Conservation (phyloP, 1,284 basidiomycete genomes). For the Lentinus polychrous region DNA sequence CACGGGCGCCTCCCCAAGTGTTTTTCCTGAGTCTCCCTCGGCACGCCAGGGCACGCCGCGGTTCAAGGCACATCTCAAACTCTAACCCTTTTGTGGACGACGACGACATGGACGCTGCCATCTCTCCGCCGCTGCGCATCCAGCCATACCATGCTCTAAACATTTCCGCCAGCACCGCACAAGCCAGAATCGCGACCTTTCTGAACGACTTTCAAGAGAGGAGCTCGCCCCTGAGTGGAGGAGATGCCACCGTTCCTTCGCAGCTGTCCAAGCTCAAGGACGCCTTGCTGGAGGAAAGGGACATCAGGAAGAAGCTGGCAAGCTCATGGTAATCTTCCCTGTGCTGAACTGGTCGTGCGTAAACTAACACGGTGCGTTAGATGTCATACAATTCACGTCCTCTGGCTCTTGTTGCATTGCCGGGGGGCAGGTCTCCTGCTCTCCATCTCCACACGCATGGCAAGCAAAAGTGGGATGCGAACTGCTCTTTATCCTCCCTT, state of each 20-base stretch:
- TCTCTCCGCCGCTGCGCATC: slow-evolving; percentile 27
- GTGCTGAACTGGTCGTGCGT: too few relatives aligned
- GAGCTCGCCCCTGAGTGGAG: slow-evolving; percentile 23
- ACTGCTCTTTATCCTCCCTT: too few relatives aligned
- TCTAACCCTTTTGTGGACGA: slow-evolving; percentile 9
- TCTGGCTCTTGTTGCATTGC: too few relatives aligned
- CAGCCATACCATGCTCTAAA: slow-evolving; percentile 15
- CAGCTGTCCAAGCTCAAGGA: slow-evolving; percentile 28
- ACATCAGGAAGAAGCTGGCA: slow-evolving; percentile 10
- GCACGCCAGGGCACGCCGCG: too few relatives aligned
- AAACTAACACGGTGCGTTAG: too few relatives aligned
- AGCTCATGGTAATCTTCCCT: too few relatives aligned
- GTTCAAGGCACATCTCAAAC: not conserved
- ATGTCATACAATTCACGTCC: too few relatives aligned
- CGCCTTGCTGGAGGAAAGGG: slow-evolving; percentile 24
- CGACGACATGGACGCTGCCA: slow-evolving; percentile 25
- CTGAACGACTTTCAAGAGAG: slow-evolving; percentile 25
- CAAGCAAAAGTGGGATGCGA: too few relatives aligned
- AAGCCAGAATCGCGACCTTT: slow-evolving; percentile 23
- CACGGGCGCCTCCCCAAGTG: not conserved
- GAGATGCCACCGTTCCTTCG: slow-evolving; percentile 27
- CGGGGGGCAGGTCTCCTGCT: too few relatives aligned
- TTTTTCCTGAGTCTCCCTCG: not conserved
- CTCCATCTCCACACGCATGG: too few relatives aligned
- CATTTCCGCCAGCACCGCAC: slow-evolving; percentile 21